These are phyloP conservation scores for Pseudogymnoascus sp. DNA, from an alignment of 2,329 filamentous ascomycete species.

Conservation along the genomic window DNA sequence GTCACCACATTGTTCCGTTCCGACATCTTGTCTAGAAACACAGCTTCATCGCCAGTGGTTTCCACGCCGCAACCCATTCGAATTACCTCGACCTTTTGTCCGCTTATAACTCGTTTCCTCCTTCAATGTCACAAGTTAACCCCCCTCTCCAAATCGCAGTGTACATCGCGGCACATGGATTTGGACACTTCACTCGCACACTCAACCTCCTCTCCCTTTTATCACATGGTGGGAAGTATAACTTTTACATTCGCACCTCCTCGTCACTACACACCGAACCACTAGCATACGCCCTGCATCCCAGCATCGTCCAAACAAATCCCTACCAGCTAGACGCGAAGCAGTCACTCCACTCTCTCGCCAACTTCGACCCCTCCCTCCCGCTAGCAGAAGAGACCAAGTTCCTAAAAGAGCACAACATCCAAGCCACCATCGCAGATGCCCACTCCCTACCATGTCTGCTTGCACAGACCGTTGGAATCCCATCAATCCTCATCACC, in stretches of 20 bases:
- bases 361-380: conserved; percentile 13
- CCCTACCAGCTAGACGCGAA: conserved; percentile 17
- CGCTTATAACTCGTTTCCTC: conserved; percentile 12
- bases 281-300: conserved; percentile 14
- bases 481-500: conserved; percentile 16
- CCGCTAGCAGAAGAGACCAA: conserved; percentile 14
- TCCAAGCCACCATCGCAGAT: conserved; percentile 15
- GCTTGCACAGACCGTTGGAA: conserved; percentile 14
- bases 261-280: conserved; percentile 13
- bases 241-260: conserved; percentile 18
- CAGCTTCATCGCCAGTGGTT: not conserved
- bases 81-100: not conserved
- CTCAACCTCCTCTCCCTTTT: conserved; percentile 31
- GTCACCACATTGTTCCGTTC: not conserved
- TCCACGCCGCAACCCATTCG: too few species aligned
- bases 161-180: conserved; percentile 15
- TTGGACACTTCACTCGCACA: conserved; percentile 33
- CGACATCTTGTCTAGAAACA: not conserved
- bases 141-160: conserved; percentile 20
- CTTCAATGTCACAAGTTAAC: not conserved
- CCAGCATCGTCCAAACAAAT: conserved; percentile 16
- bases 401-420: conserved; percentile 15
- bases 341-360: conserved; percentile 15
- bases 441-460: conserved; percentile 16
- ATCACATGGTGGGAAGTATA: conserved; percentile 19